Percentiles rank a stretch among this genome's conserved stretches.
Conservation (phyloP, 306 rosid species). For the Casuarina equisetifolia region DNA sequence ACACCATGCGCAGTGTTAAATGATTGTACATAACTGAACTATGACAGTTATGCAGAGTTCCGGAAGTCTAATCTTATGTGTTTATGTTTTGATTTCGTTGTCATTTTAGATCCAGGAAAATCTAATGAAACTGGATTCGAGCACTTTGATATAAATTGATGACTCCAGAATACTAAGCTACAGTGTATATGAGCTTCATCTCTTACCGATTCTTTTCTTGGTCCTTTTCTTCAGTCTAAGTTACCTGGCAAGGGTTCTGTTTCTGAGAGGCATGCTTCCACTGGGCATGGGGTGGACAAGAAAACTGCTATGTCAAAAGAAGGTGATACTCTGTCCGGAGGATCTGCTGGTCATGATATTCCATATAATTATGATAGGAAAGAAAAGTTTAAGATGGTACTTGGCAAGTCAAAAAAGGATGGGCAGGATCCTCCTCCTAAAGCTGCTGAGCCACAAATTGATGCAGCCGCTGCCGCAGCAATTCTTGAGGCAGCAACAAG, state of each 20-base stretch:
- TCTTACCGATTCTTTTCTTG: conserved; percentile 19
- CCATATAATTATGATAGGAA: conserved; percentile 52
- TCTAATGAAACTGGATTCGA: neutral
- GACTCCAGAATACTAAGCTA: neutral
- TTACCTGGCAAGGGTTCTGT: conserved; percentile 42
- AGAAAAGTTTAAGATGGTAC: conserved; percentile 71
- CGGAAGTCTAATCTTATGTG: neutral
- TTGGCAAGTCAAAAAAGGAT: conserved; percentile 67
- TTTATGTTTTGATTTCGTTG: neutral
- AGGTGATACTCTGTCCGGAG: conserved; percentile 38
- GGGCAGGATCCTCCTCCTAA: conserved; percentile 49
- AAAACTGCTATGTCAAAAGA: conserved; percentile 38
- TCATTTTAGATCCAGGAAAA: neutral
- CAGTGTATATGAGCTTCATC: neutral
- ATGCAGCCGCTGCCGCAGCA: conserved; percentile 70
- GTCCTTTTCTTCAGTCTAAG: conserved; percentile 43
- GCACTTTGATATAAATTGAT: conserved; percentile 10
- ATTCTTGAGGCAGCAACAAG: conserved; percentile 85
- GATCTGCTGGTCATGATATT: conserved; percentile 47
- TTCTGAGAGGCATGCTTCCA: conserved; percentile 42
- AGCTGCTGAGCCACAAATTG: conserved; percentile 41
- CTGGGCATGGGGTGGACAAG: conserved; percentile 39
- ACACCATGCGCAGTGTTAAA: neutral
- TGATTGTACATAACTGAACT: neutral
- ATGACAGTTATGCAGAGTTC: neutral